Conservation (phyloP, 129 eudicot species). For the Cynara cardunculus region DNA sequence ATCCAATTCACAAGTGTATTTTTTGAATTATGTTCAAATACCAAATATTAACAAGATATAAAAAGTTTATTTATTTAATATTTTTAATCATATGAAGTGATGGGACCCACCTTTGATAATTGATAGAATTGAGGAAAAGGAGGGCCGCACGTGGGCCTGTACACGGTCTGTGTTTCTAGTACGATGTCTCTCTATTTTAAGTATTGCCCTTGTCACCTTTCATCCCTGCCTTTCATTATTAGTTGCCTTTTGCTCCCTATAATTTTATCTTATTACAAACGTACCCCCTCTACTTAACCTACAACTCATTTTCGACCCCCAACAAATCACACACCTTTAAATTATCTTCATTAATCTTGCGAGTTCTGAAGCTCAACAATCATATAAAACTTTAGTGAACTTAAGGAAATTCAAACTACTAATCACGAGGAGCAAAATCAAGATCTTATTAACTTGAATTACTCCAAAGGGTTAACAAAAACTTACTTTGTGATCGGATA, state of each 20-base stretch:
- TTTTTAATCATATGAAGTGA: neutral
- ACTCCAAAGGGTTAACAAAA: neutral
- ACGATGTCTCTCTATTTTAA: constrained; percentile 1
- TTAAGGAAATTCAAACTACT: too few relatives aligned
- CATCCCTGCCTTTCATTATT: neutral
- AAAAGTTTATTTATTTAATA: neutral
- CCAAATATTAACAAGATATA: neutral
- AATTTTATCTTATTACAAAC: neutral
- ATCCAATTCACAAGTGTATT: neutral
- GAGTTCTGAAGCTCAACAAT: neutral
- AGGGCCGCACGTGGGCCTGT: constrained; percentile 8
- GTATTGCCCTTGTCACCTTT: neutral
- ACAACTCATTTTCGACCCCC: neutral
- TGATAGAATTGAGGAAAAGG: neutral
- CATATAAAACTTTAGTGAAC: neutral
- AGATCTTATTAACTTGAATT: neutral
- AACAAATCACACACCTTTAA: neutral
- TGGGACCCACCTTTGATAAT: neutral
- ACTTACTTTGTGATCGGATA: neutral
- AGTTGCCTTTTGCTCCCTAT: neutral
- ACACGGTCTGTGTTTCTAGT: neutral
- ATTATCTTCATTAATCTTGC: too few relatives aligned
- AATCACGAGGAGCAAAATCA: neutral
- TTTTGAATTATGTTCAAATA: neutral
- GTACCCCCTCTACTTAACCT: neutral